Percentiles rank a stretch among this genome's conserved stretches.
Evolutionary conservation across 2,329 filamentous ascomycete genomes (phyloP).

Genomic region (Bisporella sp.): DNA sequence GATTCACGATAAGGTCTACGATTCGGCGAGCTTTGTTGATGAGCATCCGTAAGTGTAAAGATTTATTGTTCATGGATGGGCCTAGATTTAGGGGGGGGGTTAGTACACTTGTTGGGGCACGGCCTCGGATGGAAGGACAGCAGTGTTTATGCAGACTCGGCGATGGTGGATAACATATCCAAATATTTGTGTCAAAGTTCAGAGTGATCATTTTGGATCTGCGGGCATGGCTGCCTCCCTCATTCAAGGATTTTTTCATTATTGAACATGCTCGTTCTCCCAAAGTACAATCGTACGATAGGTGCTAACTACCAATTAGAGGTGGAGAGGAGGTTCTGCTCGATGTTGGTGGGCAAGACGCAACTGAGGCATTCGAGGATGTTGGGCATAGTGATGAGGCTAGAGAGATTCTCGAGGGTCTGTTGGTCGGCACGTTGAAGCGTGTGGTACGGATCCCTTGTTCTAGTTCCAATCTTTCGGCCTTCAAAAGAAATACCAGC

Average conservation of each 20-base stretch:
- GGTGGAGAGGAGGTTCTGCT: conserved; percentile 98
- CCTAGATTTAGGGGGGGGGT: no score
- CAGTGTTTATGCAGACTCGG: no score
- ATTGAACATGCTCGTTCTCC: no score
- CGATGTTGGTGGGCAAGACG: conserved; percentile 92
- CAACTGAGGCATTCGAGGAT: conserved; percentile 97
- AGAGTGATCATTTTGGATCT: not conserved
- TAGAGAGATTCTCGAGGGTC: conserved; percentile 78
- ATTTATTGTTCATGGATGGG: not conserved
- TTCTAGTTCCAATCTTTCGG: conserved; percentile 2
- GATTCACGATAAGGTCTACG: conserved; percentile 96
- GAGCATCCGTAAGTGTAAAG: conserved; percentile 76
- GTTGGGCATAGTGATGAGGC: conserved; percentile 99
- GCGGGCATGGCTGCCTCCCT: not conserved
- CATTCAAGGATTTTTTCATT: not conserved
- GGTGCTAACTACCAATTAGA: conserved; percentile 40
- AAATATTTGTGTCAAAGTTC: no score
- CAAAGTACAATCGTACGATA: no score
- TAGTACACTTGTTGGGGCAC: no score
- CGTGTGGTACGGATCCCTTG: conserved; percentile 54
- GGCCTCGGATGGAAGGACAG: no score
- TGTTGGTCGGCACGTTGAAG: conserved; percentile 73
- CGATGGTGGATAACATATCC: no score
- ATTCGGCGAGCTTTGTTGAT: conserved; percentile 81
- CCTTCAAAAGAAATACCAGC: not conserved